Percentiles rank a stretch among this genome's conserved stretches.
phyloP scores from a whole-genome alignment of 192 early-diverging fungal genomes.

The Linnemannia hyalina region DNA sequence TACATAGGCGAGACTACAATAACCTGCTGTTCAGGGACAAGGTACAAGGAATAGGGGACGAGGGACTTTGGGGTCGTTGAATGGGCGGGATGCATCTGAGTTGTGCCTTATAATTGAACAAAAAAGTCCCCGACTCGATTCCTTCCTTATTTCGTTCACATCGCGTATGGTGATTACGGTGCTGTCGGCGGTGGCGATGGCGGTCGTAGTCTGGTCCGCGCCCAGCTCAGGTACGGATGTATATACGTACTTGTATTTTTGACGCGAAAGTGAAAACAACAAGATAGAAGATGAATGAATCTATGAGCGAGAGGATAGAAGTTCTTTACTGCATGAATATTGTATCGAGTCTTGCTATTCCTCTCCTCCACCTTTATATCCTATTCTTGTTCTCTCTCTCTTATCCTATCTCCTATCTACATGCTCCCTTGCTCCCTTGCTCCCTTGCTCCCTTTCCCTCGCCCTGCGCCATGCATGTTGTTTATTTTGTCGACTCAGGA shows the following conservation, averaged over 20 bases:
- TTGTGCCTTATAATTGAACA: background rate
- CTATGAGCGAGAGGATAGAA: background rate
- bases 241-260: background rate
- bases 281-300: background rate
- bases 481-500: slow-evolving; percentile 1
- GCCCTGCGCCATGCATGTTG: background rate
- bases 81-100: background rate
- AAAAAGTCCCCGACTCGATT: background rate
- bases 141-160: too few relatives aligned
- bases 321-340: background rate
- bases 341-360: background rate
- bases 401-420: too few relatives aligned
- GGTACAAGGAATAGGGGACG: background rate
- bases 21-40: background rate
- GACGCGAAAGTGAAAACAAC: background rate
- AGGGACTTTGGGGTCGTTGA: too few relatives aligned
- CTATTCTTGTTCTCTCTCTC: background rate
- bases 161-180: too few relatives aligned
- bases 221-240: background rate
- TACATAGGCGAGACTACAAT: background rate
- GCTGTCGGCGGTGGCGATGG: background rate
- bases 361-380: background rate
- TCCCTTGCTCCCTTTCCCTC: background rate
- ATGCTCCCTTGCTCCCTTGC: background rate
- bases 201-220: background rate